Evolutionary conservation across 108 stramenopile genomes (phyloP).

Genomic region (Nitzschia palea): DNA sequence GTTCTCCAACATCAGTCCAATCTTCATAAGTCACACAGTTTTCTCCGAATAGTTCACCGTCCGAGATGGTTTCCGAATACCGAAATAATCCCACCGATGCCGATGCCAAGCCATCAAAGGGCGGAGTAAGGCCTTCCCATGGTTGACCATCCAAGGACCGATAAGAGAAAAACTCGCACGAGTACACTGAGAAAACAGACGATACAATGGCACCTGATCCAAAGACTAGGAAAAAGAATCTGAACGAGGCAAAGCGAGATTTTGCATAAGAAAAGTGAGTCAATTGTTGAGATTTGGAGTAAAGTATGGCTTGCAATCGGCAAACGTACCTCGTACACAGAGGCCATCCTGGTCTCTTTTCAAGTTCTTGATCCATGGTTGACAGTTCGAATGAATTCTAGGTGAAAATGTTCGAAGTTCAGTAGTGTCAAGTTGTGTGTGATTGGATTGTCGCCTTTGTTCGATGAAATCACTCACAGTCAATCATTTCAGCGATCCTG

Average conservation of each 20-base stretch:
- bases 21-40: conserved; percentile 1
- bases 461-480: too few species aligned
- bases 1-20: conserved; percentile 3
- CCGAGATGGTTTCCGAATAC: conserved; percentile 1
- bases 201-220: neutral
- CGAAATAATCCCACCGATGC: conserved; percentile 26
- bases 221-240: neutral
- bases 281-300: too few species aligned
- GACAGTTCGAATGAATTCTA: too few species aligned
- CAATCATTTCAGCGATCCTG: too few species aligned
- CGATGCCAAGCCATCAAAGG: conserved; percentile 21
- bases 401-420: too few species aligned
- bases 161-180: conserved; percentile 30
- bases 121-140: conserved; percentile 1
- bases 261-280: too few species aligned
- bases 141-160: conserved; percentile 10
- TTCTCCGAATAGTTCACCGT: conserved; percentile 6
- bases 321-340: too few species aligned
- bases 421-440: too few species aligned
- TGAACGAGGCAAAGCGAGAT: neutral
- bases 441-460: too few species aligned
- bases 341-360: too few species aligned
- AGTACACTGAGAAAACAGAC: conserved; percentile 9
- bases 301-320: too few species aligned
- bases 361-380: too few species aligned